Base-by-base conservation (phyloP, 2,329 filamentous ascomycete genomes). In the Aspergillus udagawae region DNA sequence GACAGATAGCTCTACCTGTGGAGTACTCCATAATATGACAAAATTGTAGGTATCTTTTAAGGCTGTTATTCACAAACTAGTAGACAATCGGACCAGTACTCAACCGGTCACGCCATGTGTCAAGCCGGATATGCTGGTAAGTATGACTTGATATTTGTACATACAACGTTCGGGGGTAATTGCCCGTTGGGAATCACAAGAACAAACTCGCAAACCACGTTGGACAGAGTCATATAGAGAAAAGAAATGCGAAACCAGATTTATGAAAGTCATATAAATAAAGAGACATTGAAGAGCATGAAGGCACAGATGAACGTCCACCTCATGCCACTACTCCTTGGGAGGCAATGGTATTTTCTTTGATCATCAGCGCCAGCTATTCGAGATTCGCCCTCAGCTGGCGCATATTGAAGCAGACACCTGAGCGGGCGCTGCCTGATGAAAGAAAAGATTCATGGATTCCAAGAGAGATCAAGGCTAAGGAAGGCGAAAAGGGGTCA, bases 71-170 rank as follows among this genome's bases (percentile, higher is more conserved):
- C 44, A 47, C 44, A 47, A 23, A 47, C 20, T 23, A 23, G 5
- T 27, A 14, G 44, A 25, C 44, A 10, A 27, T 47, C 32, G 17
- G 32, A 17, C 14, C 32, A 38, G 14, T 5, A 47, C 10, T 23
- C 44, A 47, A 47, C 21, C 21, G 23, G 10, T 25, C 21, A 14
- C 21, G 20, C 44, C 4, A 10, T 12, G 44, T 17, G 14, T 47
- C 44, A 21, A 45, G 42, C 42, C 20, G 12, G 21, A 21, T 21
- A 47, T 47, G 23, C 21, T 14, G 23, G 42, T 47, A 54, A 52
- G 42, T 59, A 62, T 58, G 49, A 53, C 51, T 52, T 61, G 49
- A 52, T 65, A 63, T 63, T 65, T 63, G 55, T 65, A 65, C 63
- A 65, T 14, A 27, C 44, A 52, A 60, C 59, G 53, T 56, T 23